These are phyloP conservation scores for Omphalea diandra DNA, from an alignment of 441 rosid species.

Conservation along the genomic window DNA sequence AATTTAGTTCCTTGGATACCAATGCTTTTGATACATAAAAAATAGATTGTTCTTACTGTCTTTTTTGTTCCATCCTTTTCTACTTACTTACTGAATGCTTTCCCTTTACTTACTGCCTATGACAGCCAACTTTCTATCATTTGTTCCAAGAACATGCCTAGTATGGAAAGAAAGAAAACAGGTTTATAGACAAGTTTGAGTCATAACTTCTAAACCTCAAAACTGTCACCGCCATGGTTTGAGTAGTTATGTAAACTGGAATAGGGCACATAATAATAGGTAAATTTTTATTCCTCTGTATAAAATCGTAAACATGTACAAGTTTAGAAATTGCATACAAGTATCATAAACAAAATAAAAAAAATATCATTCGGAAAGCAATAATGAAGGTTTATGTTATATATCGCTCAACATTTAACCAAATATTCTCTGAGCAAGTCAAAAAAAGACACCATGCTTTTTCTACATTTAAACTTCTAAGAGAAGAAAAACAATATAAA, in stretches of 20 bases:
- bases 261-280: no score
- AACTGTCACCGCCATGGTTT: not conserved
- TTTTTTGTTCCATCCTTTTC: not conserved
- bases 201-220: not conserved
- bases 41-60: not conserved
- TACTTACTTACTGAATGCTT: not conserved
- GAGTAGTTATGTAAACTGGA: no score
- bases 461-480: no score
- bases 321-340: not conserved
- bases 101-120: not conserved
- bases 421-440: no score
- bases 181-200: not conserved
- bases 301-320: not conserved
- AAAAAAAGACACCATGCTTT: no score
- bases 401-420: no score
- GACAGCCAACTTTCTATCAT: not conserved
- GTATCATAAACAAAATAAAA: not conserved
- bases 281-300: no score
- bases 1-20: not conserved
- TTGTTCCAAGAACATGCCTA: not conserved
- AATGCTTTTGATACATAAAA: not conserved
- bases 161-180: not conserved
- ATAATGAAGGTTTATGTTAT: not conserved
- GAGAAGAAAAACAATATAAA: no score
- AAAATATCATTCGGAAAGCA: not conserved